Evolutionary conservation across 192 early-diverging fungal genomes (phyloP), one percentile per base, ranked within the genome.

Genomic region (Coemansia sp.): DNA sequence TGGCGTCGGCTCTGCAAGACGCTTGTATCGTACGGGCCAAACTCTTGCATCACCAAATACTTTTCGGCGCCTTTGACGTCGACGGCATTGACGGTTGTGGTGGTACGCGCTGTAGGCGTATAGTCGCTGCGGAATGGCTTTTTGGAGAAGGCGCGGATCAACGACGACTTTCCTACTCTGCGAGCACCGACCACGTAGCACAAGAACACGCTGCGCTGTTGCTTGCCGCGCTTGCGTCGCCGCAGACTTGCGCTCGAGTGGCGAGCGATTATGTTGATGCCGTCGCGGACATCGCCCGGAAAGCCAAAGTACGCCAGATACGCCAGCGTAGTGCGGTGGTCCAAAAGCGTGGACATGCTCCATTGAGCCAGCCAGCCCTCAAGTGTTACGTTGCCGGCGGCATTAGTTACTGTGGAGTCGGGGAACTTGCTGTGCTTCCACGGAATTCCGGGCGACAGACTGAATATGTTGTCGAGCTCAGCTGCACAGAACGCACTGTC

Each of bases 281-380:
- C 97, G 9, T 85, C 88, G 56, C 93, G 91, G 15, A 86, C 91
- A 61, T 99, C 96, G 12, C 90, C 92, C 41, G 91, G 86, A 79
- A 87, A 99, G 11, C 97, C 97, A 39, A 99, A 90, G 73, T 97
- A 99, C 2, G 96, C 97, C 57, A 99, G 82, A 64, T 98, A 99
- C 22, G 91, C 86, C 38, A 99, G 78, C 2, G 96, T 97, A 8
- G 90, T 88, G 57, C 87, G 88, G 79, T 94, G 87, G 73, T 97
- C 92, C 41, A 97, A 75, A 48, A 97, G 83, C 5, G 97, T 98
- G 1, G 93, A 95, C 96, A 98, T 97, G 79, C 94, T 95, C 97
- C 97, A 99, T 69, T 97, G 96, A n/a, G 94, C 96, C 24, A 99
- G 76, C 83, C 94, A 99, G 15, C 96, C 94, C 73, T 96, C 95